These are phyloP conservation scores for Biscogniauxia marginata DNA, from an alignment of 2,329 filamentous ascomycete species.

Conservation along the genomic window DNA sequence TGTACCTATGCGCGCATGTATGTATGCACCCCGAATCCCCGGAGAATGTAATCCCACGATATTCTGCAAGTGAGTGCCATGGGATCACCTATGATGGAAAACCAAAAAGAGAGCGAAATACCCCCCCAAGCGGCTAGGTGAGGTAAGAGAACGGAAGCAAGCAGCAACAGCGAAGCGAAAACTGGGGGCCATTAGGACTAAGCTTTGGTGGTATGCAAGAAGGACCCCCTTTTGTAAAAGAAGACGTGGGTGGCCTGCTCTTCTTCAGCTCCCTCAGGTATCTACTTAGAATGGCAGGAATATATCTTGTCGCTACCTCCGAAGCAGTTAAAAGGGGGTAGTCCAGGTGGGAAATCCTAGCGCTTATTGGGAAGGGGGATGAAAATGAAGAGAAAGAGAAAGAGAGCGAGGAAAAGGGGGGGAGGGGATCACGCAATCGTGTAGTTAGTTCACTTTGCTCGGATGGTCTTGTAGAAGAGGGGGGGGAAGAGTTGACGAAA, in stretches of 20 bases:
- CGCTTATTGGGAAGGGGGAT: conserved; percentile 14
- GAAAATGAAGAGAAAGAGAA: conserved; percentile 2
- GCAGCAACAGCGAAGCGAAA: too few relatives aligned
- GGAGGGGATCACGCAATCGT: conserved; percentile 15
- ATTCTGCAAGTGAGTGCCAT: not conserved
- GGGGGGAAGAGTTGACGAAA: not conserved
- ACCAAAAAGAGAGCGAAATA: not conserved
- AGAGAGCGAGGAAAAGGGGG: not conserved
- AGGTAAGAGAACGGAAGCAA: too few relatives aligned
- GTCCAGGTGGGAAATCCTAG: conserved; percentile 9
- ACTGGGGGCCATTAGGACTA: too few relatives aligned
- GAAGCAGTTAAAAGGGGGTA: conserved; percentile 3
- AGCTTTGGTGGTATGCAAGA: too few relatives aligned
- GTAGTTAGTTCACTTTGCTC: not conserved
- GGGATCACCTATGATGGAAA: not conserved
- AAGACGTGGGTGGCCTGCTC: not conserved
- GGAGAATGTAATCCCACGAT: not conserved
- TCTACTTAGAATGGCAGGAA: not conserved
- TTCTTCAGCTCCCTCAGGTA: not conserved
- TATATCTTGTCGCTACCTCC: not conserved
- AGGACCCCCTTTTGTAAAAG: too few relatives aligned
- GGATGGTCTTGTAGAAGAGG: too few relatives aligned
- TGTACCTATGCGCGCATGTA: too few relatives aligned
- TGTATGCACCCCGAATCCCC: not conserved
- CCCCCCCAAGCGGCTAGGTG: too few relatives aligned